Base-by-base conservation (phyloP, 768 basidiomycete genomes). In the Mycena rosella region DNA sequence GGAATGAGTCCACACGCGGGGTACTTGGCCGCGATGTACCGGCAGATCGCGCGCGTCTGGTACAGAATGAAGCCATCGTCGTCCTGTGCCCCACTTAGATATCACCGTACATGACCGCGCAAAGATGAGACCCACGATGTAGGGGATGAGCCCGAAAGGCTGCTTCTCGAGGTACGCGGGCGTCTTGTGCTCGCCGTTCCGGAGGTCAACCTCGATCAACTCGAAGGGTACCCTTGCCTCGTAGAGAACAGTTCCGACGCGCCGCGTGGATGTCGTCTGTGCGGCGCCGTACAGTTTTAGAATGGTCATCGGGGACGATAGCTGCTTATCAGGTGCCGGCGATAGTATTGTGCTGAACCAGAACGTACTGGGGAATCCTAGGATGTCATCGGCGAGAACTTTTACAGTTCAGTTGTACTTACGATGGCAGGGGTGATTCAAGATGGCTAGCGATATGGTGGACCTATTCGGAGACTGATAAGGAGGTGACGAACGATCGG, bases 21-120 rank as follows among this genome's bases (percentile, higher is more conserved):
- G 64, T 85, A 80, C 72, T 85, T 86, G 60, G 69, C 72, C 59
- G 78, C 79, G 69, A 86, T 60, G 73, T 87, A 88, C 26, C 83
- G 81, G 20, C 64, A 68, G 54, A 87, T 85, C 0, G 85, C 84
- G 45, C 86, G 82, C 38, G 38, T 22, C 44, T 45, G n/a, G 44
- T 45, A 45, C 9, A 89, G 67, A 58, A 79, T 73, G 70, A 87
- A 81, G 15, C 84, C 85, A 32, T 83, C 84, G 20, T 87, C 84
- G 59, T 83, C 69, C 79, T 80, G 47, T 14, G 8, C 3, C n/a
- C 3, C 2, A 20, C 10, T 7, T 6, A 18, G 10, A 29, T 44
- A 38, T 38, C 14, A 34, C 29, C 30, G 5, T 17, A 29, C 6
- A 57, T 26, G 15, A 40, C 34, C 20, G 24, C 9, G 32, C 6